Percentiles rank a stretch among this genome's conserved stretches.
Evolutionary conservation across 2,329 filamentous ascomycete genomes (phyloP).

Genomic region (Dactylellina leptospora): DNA sequence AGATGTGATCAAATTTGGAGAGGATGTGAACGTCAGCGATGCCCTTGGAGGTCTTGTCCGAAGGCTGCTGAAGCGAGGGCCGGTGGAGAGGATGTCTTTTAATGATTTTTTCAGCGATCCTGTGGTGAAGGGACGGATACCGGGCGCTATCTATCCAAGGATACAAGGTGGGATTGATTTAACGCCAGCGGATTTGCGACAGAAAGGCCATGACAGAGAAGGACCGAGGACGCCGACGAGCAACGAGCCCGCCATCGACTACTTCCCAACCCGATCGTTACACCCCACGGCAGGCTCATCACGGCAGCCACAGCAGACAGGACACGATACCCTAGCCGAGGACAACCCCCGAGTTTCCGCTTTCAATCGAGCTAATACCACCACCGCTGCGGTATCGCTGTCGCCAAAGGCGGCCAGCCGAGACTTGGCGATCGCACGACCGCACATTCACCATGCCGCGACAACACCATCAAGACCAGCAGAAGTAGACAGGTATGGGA

Average conservation of each 20-base stretch:
- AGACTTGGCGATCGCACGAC: conserved; percentile 13
- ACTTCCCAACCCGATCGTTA: conserved; percentile 25
- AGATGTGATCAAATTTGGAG: conserved; percentile 83
- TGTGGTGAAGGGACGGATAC: conserved; percentile 78
- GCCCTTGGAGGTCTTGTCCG: conserved; percentile 70
- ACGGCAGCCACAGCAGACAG: conserved; percentile 28
- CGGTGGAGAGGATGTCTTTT: conserved; percentile 84
- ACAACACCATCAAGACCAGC: conserved; percentile 23
- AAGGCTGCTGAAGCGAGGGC: conserved; percentile 81
- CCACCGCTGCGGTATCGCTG: conserved; percentile 3
- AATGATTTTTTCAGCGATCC: conserved; percentile 81
- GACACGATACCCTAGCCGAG: conserved; percentile 17
- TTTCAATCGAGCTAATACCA: conserved; percentile 16
- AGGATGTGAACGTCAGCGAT: conserved; percentile 73
- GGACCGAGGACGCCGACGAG: conserved; percentile 24
- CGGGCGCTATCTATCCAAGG: conserved; percentile 64
- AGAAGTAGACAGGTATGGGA: conserved; percentile 32
- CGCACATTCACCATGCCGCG: conserved; percentile 29
- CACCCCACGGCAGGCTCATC: conserved; percentile 7
- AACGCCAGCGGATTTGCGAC: conserved; percentile 43
- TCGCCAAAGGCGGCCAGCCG: conserved; percentile 20
- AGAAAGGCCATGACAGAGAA: conserved; percentile 43
- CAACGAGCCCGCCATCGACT: conserved; percentile 28
- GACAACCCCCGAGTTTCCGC: conserved; percentile 25
- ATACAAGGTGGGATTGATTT: conserved; percentile 43